Evolutionary conservation across 164 flowering plant genomes (phyloP), one percentile per base, ranked within the genome.

Genomic region (Nymphaea thermarum): DNA sequence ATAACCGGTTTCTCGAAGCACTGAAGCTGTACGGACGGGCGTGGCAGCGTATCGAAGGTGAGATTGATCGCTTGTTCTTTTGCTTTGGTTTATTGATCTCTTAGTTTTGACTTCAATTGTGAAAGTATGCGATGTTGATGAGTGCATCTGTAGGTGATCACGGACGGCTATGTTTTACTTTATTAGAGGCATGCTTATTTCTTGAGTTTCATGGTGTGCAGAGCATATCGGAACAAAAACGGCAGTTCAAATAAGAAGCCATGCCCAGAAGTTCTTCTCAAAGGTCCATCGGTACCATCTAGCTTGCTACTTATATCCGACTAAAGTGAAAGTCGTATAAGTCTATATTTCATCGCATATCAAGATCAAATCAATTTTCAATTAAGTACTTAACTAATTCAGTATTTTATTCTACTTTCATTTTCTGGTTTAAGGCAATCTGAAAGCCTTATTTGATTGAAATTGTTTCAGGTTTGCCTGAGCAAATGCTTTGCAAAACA

Each of bases 1-100:
- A 93, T 70, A 83, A 82, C 71, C 84, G 88, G 83, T 93, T 93
- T 75, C 79, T 93, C 1, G 97, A 91, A 70, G 98, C 98, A 68
- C 72, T 93, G 79, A 91, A 86, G 80, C 91, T 93, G 63, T 78
- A 91, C 79, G 98, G 98, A 4, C 83, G 98, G 75, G 96, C 91
- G 71, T 93, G 98, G 98, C 97, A 89, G 79, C 87, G 84, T n/a
- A 91, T 93, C 6, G 97, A 93, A 93, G 98, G 98, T 91, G 36
- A 25, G 36, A 25, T 25, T 25, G 36, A 25, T 25, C 36, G 44
- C 59, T 72, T 16, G 42, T 72, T 47, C 74, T 15, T 59, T 71
- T 6, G 42, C 63, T 62, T 60, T 42, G 16, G n/a, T 63, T 64
- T 42, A 15, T 10, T 71, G 3, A 55, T 8, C 62, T 70, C 17